Conservation (phyloP, 306 rosid species). For the Notholithocarpus densiflorus region DNA sequence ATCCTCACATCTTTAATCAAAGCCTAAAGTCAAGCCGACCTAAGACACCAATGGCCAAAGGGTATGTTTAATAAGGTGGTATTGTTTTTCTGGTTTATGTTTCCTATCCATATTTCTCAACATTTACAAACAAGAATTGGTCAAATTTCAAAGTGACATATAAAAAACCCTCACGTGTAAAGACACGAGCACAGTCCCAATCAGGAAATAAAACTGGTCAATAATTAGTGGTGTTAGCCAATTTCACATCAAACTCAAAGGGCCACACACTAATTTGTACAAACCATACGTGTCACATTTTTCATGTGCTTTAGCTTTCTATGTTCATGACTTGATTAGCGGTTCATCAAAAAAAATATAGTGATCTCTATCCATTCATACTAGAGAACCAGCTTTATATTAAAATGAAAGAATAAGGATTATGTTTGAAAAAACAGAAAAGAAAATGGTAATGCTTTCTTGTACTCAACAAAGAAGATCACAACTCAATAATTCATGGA, state of each 20-base stretch:
- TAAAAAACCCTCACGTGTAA: neutral
- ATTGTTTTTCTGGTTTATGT: no score
- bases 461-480: conserved; percentile 17
- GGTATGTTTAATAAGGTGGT: no score
- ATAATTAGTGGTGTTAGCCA: neutral
- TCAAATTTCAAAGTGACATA: neutral
- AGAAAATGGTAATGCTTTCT: conserved; percentile 11
- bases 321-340: neutral
- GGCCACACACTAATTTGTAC: neutral
- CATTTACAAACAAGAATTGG: no score
- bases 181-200: neutral
- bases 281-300: conserved; percentile 18
- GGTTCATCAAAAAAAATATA: no score
- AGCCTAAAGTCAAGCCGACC: no score
- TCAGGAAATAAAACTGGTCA: neutral
- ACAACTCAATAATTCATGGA: conserved; percentile 15
- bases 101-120: no score
- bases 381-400: neutral
- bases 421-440: neutral
- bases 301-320: conserved; percentile 4
- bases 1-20: no score
- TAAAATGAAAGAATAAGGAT: neutral
- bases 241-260: neutral
- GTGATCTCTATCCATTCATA: neutral
- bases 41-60: no score